Evolutionary conservation across 1,284 basidiomycete species (phyloP), one percentile per base, ranked within the genome.

Genomic region (Mycena sp.): DNA sequence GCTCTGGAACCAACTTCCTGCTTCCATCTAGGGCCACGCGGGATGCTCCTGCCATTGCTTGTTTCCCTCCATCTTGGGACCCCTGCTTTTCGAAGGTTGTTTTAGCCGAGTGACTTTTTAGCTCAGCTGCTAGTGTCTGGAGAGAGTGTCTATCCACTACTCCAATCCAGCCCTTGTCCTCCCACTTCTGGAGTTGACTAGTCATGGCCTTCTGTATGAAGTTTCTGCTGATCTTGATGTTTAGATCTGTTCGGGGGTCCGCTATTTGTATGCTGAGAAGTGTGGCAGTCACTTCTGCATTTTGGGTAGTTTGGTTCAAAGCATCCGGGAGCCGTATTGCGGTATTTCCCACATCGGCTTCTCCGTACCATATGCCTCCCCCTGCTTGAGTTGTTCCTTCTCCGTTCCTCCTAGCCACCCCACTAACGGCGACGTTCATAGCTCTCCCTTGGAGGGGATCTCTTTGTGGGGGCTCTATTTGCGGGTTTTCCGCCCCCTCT

Each of bases 121-220:
- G 50, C 29, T 48, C 43, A 6, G 59, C 44, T 6, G 38, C 45
- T 5, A 62, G 60, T 21, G 30, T 17, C n/a, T 19, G 32, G 14
- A 49, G 38, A 2, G 30, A 16, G 23, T 2, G 28, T 21, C 45
- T 29, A 26, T 62, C 26, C 25, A 6, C 9, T 4, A 49, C 32
- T 7, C 53, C 52, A 6, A 49, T 17, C 60, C 60, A 62, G 23
- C 60, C 60, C 5, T 35, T 11, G 59, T 52, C 50, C 35, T 60
- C 58, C 37, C 50, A 60, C 4, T 25, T 37, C 10, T 14, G 11
- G 19, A 59, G 32, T 25, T 51, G 35, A 16, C 14, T 44, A 7
- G 12, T 38, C 23, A 59, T 9, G 4, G 29, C 40, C 2, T 37
- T n/a, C 29, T 3, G 4, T 4, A 59, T 6, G 26, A 10, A 17